phyloP scores from a whole-genome alignment of 352 stramenopile genomes.

The Globisporangium cylindrosporum region DNA sequence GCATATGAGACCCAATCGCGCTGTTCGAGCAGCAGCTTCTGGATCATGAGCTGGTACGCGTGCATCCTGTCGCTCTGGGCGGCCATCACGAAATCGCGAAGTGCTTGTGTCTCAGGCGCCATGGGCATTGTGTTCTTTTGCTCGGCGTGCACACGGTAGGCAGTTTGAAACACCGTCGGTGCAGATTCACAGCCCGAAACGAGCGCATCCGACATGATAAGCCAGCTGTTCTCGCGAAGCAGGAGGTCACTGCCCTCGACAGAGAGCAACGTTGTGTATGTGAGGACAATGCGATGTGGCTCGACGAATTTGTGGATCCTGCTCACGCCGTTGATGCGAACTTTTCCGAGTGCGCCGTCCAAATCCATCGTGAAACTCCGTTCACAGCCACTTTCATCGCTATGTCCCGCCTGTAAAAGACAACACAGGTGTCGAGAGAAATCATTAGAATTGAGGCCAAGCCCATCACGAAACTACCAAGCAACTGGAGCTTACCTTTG shows the following conservation, averaged over 20 bases:
- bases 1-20: neutral
- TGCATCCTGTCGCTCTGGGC: conserved; percentile 7
- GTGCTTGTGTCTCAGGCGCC: neutral
- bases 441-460: neutral
- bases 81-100: neutral
- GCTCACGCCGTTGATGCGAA: neutral
- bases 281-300: conserved; percentile 1
- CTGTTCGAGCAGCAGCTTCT: conserved; percentile 10
- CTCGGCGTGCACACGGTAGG: neutral
- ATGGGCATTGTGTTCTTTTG: neutral
- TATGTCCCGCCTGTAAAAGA: neutral
- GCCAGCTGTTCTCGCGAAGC: conserved; percentile 14
- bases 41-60: neutral
- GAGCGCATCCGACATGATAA: conserved; percentile 4
- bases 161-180: conserved; percentile 9
- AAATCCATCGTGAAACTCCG: neutral
- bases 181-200: neutral
- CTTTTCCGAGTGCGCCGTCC: neutral
- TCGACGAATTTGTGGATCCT: conserved; percentile 3
- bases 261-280: conserved; percentile 3
- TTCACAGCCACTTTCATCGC: neutral
- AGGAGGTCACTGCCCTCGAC: neutral
- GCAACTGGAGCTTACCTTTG: neutral
- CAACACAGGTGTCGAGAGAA: neutral
- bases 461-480: neutral